Evolutionary conservation across 2,329 filamentous ascomycete genomes (phyloP).

Genomic region (Colletotrichum musicola): DNA sequence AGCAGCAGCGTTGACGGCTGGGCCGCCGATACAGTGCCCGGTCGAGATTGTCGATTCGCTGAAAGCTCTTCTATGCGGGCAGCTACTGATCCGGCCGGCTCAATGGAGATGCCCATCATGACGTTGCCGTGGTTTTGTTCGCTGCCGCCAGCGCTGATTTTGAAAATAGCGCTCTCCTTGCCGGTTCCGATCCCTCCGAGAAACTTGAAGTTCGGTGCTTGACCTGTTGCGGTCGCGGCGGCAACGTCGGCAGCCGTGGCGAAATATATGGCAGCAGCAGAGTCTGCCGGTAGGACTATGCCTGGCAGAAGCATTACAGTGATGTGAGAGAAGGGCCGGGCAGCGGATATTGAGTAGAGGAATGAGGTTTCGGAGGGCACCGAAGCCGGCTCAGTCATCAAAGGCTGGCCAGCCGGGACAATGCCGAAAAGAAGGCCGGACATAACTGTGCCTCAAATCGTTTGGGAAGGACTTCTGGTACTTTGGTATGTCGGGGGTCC

Average conservation of each 20-base stretch:
- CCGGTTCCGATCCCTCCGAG: conserved; percentile 90
- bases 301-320: conserved; percentile 91
- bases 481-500: background rate
- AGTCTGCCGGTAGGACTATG: conserved; percentile 76
- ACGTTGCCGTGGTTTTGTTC: conserved; percentile 60
- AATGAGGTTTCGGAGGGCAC: conserved; percentile 67
- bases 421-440: conserved; percentile 67
- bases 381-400: conserved; percentile 67
- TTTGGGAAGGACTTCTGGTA: background rate
- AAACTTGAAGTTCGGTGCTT: conserved; percentile 77
- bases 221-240: conserved; percentile 54
- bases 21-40: conserved; percentile 41
- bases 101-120: conserved; percentile 85
- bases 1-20: conserved; percentile 79
- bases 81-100: conserved; percentile 79
- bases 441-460: conserved; percentile 45
- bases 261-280: conserved; percentile 91
- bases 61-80: conserved; percentile 74
- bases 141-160: conserved; percentile 62
- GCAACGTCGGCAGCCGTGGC: conserved; percentile 64
- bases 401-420: conserved; percentile 70
- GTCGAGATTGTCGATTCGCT: conserved; percentile 49
- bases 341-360: conserved; percentile 64
- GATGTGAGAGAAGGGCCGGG: conserved; percentile 79
- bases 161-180: conserved; percentile 94